Conservation (phyloP, 2,329 filamentous ascomycete species). For the Cordyceps farinosa region DNA sequence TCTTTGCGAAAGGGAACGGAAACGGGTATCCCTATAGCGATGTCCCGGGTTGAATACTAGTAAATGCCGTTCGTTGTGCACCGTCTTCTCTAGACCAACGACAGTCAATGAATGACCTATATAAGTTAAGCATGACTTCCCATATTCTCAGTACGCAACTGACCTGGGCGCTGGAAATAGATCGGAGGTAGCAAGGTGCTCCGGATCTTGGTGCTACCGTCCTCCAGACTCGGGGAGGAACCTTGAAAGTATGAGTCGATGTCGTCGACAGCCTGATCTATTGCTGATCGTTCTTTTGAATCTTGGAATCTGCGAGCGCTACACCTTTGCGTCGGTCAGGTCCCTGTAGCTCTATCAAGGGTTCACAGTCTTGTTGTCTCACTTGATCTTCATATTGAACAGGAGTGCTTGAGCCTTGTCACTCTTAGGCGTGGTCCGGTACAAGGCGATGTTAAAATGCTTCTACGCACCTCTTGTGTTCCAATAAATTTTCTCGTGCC, state of each 20-base stretch:
- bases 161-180: slow-evolving; percentile 82
- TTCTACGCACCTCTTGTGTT: slow-evolving; percentile 68
- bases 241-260: slow-evolving; percentile 69
- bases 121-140: background rate
- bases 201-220: slow-evolving; percentile 51
- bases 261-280: slow-evolving; percentile 58
- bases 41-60: slow-evolving; percentile 89
- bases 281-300: slow-evolving; percentile 19
- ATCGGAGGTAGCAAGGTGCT: slow-evolving; percentile 74
- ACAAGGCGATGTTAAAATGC: background rate
- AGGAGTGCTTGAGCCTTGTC: slow-evolving; percentile 9
- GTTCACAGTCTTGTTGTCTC: background rate
- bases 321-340: background rate
- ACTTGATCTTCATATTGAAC: slow-evolving; percentile 3
- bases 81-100: slow-evolving; percentile 71
- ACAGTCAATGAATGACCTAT: slow-evolving; percentile 88
- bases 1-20: background rate
- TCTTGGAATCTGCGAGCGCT: slow-evolving; percentile 5
- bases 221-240: slow-evolving; percentile 23
- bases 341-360: no score
- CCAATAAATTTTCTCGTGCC: slow-evolving; percentile 96
- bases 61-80: slow-evolving; percentile 62
- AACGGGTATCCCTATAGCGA: slow-evolving; percentile 54
- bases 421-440: background rate
- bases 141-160: slow-evolving; percentile 14